These are phyloP conservation scores for Acanthamoeba quina DNA, from an alignment of 208 protist species.

Conservation along the genomic window DNA sequence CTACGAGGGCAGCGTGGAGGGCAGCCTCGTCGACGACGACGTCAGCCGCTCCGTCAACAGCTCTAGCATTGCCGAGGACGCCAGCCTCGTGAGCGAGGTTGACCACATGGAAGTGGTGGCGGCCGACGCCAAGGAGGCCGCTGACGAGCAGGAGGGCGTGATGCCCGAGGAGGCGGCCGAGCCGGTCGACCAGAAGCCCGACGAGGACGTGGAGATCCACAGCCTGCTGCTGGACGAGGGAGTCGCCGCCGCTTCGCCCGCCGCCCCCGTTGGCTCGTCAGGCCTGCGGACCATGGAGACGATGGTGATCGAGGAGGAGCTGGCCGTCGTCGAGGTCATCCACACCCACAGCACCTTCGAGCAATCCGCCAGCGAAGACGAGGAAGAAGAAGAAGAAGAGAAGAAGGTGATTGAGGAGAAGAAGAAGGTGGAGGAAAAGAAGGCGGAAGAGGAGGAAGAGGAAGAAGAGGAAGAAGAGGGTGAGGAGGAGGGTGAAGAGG, in stretches of 20 bases:
- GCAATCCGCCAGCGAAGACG: neutral
- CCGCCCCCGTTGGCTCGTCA: neutral
- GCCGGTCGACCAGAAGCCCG: neutral
- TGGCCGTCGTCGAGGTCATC: neutral
- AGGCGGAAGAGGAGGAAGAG: neutral
- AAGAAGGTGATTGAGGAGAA: neutral
- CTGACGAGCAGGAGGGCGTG: neutral
- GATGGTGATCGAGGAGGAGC: slow-evolving; percentile 41
- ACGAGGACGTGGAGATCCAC: slow-evolving; percentile 56
- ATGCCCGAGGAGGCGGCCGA: neutral
- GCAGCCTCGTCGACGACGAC: neutral
- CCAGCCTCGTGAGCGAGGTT: neutral
- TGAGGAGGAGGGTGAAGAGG: neutral
- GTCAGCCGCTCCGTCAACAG: neutral
- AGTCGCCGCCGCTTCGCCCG: neutral
- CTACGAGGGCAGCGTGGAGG: neutral
- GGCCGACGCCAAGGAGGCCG: neutral
- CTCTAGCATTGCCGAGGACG: neutral
- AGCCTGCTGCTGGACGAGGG: slow-evolving; percentile 48
- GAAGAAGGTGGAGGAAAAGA: neutral
- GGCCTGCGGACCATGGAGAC: neutral
- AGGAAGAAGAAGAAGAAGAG: neutral
- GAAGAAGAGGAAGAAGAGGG: neutral
- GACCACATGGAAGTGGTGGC: neutral
- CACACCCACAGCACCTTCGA: neutral